Base-by-base conservation (phyloP, 306 rosid species). In the Medicago lupulina region DNA sequence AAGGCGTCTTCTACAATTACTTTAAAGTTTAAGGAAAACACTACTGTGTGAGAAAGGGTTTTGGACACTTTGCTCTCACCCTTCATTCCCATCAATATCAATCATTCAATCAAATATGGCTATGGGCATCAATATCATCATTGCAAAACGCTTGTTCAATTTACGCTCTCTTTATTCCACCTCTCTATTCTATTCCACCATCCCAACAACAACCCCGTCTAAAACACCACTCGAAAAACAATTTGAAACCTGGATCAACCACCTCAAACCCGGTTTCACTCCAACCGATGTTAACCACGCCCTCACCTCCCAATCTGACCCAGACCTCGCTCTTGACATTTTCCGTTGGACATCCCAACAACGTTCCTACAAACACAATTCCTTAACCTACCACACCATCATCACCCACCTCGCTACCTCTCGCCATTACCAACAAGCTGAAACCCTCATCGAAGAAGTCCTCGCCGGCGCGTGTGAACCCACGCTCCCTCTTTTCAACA, bases 301-400 rank as follows among this genome's bases (percentile, higher is more conserved):
- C 83, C 61, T 95, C 2, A 53, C 74, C 10, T 85, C 96, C 73
- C 97, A 90, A 57, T 83, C 88, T 0, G 98, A 95, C 75, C 91
- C 98, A 0, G 97, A 95, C 47, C 97, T 95, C 44, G 96, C 97
- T 21, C 84, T 95, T 39, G 98, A 95, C 81, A 89, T 95, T 76
- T 95, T 95, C 96, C 86, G 98, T 2, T 95, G 97, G 97, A 92
- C 97, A 4, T 90, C 93, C 6, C 93, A 88, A 60, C 98, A 92
- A 43, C 98, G 96, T 13, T 76, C 84, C 71, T 92, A 95, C 88
- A 77, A 80, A 72, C 98, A 95, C 83, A 87, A 55, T 82, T 75
- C 78, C 54, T 36, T 60, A 72, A 92, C 96, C 13, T 95, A 95
- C 83, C 83, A 88, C 44, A 75, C 97, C 34, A 77, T 84, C 84